These are phyloP conservation scores for Mrakiaceae sp. DNA, from an alignment of 1,284 basidiomycete genomes.

Conservation along the genomic window DNA sequence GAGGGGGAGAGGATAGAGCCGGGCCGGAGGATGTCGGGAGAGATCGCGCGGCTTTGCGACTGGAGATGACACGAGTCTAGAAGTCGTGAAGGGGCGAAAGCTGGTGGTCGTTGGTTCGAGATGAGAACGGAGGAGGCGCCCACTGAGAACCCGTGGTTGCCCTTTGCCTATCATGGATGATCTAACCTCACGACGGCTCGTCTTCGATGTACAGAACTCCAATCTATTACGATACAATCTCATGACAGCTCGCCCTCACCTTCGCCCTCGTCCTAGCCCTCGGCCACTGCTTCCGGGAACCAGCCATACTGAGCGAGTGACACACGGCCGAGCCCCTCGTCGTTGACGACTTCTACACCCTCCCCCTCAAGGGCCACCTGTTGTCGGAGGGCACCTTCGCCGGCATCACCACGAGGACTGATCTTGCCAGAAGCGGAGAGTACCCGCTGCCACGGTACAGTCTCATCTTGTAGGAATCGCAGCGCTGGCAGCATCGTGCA, in stretches of 20 bases:
- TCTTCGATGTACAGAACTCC: neutral
- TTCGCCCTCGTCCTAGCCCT: neutral
- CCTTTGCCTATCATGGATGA: neutral
- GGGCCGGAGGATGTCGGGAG: too few species aligned
- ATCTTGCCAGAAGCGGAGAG: conserved; percentile 40
- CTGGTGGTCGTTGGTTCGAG: too few species aligned
- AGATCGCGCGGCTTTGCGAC: too few species aligned
- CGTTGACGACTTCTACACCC: conserved; percentile 50
- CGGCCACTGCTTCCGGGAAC: conserved; percentile 41
- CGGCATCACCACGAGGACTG: conserved; percentile 67
- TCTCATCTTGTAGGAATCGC: conserved; percentile 51
- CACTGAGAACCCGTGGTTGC: neutral
- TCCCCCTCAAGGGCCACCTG: conserved; percentile 54
- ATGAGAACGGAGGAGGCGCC: neutral
- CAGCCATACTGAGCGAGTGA: conserved; percentile 46
- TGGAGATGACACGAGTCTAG: too few species aligned
- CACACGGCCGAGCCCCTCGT: conserved; percentile 42
- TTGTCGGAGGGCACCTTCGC: conserved; percentile 55
- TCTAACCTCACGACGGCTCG: neutral
- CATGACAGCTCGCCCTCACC: neutral
- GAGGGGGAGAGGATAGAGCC: too few species aligned
- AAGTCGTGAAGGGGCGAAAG: too few species aligned
- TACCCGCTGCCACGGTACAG: conserved; percentile 41
- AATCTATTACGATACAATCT: neutral
- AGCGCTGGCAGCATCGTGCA: conserved; percentile 40